Base-by-base conservation (phyloP, 805 yeast genomes). In the Starmerella sirachaensis region DNA sequence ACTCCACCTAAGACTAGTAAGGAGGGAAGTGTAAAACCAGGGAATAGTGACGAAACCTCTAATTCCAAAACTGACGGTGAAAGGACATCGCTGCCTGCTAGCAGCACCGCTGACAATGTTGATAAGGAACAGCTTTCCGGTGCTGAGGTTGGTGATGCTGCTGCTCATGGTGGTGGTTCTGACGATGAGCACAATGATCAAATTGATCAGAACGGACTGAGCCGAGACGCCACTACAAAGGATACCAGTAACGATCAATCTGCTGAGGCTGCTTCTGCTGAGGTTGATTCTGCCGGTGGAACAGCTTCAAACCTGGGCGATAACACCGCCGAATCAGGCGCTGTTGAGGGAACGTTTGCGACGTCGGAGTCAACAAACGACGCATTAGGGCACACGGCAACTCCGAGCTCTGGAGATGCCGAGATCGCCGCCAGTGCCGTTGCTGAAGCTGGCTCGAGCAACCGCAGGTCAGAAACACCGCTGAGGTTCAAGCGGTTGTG, bases 401-500 rank as follows among this genome's bases (percentile, higher is more conserved):
- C 18, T 4, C 29, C 13, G 29, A 25, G 13, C 29, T 16, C 6
- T 23, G 20, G 25, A 17, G n/a, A 18, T 18, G 18, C 18, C 11
- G 7, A 14, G 7, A 9, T 30, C 25, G 16, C 11, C 25, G 9
- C 9, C n/a, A 18, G 13, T 23, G 9, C 18, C 10, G 12, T 6
- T 11, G 25, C n/a, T n/a, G n/a, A n/a, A n/a, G n/a, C n/a, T n/a
- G 33, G 29, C 6, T 13, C 22, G 16, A 16, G 22, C 17, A 27
- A 29, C 29, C 36, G 49, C 17, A 49, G 46, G 17, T 31, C 41
- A 2, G n/a, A n/a, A n/a, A n/a, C n/a, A n/a, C n/a, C n/a, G n/a
- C 45, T 63, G 35, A 56, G 59, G 21, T 56, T 59, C 36, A 76
- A 76, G 46, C 64, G 80, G 25, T 59, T 74, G 24, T 80, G 93